Evolutionary conservation across 2,329 filamentous ascomycete genomes (phyloP), one percentile per base, ranked within the genome.

Genomic region (Ceratocystis diversiconidia): DNA sequence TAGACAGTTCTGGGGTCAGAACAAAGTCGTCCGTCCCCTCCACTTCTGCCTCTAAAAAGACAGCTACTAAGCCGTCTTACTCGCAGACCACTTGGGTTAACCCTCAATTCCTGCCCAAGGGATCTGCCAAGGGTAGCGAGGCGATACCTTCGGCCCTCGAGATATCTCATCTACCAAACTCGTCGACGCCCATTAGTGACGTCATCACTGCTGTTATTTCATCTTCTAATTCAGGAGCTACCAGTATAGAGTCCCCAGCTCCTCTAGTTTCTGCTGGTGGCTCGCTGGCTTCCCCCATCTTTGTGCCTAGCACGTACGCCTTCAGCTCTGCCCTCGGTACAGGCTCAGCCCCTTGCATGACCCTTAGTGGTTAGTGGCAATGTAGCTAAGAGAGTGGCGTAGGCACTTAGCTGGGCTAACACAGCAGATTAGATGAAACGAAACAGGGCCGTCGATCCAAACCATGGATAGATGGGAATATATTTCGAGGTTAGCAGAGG

Each of bases 181-280:
- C 55, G 55, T 36, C 55, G 28, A 59, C 55, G 55, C 55, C 55
- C 32, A 36, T 36, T n/a, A 59, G 55, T 30, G 55, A 59, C 55
- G 17, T 4, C 6, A 17, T 59, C 28, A 28, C 25, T 19, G 25
- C 55, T 4, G 32, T 30, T 4, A 59, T 59, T 7, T 59, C 32
- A 10, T 19, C 55, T 36, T 8, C 48, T 10, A 12, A 19, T 52
- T 28, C 25, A 2, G 28, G 0, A 8, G 28, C 55, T n/a, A 19
- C 55, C 55, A 25, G 55, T n/a, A 17, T n/a, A 30, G 55, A n/a
- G 55, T n/a, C 48, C 10, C 7, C 2, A 5, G 22, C 25, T 22
- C 25, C 48, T 25, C 19, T 25, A 28, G 19, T 22, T 8, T 25
- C 48, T 15, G 25, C 48, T 52, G 19, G 3, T 4, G 36, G 36